A percentile compares a stretch with the other conserved stretches of the same genome.
phyloP scores from a whole-genome alignment of 495 filamentous ascomycete species.

The Podospora appendiculata region DNA sequence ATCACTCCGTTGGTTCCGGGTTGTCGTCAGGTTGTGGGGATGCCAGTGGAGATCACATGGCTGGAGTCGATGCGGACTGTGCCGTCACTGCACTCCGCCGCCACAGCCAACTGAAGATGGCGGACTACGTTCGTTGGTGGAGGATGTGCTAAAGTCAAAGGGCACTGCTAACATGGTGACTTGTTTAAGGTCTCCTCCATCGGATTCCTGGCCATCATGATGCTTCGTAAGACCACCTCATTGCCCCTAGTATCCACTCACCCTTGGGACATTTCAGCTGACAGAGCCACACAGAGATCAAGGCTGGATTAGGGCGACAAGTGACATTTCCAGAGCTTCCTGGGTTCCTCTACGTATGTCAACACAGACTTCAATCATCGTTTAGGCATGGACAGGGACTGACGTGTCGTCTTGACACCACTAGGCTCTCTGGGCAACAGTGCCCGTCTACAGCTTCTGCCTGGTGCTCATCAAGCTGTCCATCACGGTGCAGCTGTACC shows the following conservation, averaged over 20 bases:
- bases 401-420: constrained; percentile 16
- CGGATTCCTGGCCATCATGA: constrained; percentile 7
- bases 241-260: not conserved
- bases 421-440: constrained; percentile 20
- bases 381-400: constrained; percentile 10
- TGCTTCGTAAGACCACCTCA: constrained; percentile 8
- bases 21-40: no score
- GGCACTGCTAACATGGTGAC: not conserved
- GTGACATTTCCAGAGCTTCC: constrained; percentile 26
- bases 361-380: not conserved
- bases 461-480: constrained; percentile 18
- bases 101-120: no score
- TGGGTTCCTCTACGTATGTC: constrained; percentile 17
- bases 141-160: no score
- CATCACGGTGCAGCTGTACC: constrained; percentile 23
- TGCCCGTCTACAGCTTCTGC: constrained; percentile 17
- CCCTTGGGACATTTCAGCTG: not conserved
- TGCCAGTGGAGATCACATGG: no score
- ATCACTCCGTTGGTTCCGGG: no score
- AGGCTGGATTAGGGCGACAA: constrained; percentile 7
- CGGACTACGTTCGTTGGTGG: no score
- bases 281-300: constrained; percentile 6
- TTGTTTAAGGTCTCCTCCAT: constrained; percentile 6
- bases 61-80: no score
- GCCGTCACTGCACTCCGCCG: not conserved